These are phyloP conservation scores for Aspergillus novoparasiticus DNA, from an alignment of 2,329 filamentous ascomycete genomes.

Conservation along the genomic window DNA sequence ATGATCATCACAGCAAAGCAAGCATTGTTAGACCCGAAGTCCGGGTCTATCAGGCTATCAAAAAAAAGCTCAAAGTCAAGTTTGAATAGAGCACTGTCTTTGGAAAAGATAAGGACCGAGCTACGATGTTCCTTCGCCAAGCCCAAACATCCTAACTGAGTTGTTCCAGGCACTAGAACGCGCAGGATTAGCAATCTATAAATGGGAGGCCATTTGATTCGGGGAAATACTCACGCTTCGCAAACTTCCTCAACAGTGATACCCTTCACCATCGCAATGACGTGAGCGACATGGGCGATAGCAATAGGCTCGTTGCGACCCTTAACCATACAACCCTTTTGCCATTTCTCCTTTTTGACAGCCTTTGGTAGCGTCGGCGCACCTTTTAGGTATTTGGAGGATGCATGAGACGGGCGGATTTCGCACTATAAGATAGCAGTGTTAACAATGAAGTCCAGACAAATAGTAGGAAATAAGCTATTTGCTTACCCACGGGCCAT, in stretches of 20 bases:
- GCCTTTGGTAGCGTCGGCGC: conserved; percentile 74
- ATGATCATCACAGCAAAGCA: neutral
- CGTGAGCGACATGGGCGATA: conserved; percentile 84
- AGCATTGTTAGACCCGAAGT: neutral
- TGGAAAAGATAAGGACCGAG: neutral
- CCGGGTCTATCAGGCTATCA: neutral
- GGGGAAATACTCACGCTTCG: conserved; percentile 62
- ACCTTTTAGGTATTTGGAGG: conserved; percentile 71
- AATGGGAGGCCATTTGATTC: neutral
- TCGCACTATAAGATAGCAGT: conserved; percentile 64
- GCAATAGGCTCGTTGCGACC: conserved; percentile 90
- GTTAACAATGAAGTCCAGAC: neutral
- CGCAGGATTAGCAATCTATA: conserved; percentile 25
- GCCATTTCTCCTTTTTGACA: conserved; percentile 96
- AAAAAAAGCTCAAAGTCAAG: conserved; percentile 1
- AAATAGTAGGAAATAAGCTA: neutral
- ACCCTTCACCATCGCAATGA: conserved; percentile 83
- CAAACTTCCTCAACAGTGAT: conserved; percentile 78
- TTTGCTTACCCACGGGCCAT: conserved; percentile 74
- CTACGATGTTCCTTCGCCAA: conserved; percentile 53
- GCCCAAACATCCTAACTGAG: conserved; percentile 75
- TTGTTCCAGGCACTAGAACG: conserved; percentile 70
- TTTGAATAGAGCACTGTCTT: neutral
- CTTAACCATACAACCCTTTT: conserved; percentile 85
- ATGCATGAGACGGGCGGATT: conserved; percentile 84